Conservation (phyloP, 2,329 filamentous ascomycete species). For the Dactylonectria macrodidyma region DNA sequence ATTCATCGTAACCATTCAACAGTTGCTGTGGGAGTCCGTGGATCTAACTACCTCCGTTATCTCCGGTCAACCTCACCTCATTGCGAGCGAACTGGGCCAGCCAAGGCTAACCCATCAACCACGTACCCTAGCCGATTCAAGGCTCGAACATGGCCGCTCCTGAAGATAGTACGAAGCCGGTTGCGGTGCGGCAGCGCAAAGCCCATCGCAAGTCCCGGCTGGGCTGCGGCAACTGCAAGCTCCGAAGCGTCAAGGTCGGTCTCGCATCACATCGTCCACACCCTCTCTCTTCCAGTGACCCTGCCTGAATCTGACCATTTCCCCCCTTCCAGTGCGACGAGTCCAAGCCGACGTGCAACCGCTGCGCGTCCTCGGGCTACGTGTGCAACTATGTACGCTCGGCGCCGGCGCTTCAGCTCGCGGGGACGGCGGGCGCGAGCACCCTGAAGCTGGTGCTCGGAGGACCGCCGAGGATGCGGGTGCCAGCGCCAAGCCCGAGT, state of each 20-base stretch:
- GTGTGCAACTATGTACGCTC: constrained; percentile 61
- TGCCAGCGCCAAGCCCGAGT: constrained; percentile 8
- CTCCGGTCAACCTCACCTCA: neutral
- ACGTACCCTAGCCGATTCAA: neutral
- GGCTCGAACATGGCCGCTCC: constrained; percentile 23
- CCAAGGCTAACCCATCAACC: neutral
- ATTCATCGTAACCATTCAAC: neutral
- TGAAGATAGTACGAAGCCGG: constrained; percentile 16
- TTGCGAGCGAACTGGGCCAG: neutral
- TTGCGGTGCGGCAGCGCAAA: constrained; percentile 48
- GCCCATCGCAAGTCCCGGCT: constrained; percentile 67
- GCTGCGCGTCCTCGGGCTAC: constrained; percentile 63
- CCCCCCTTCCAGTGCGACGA: constrained; percentile 66
- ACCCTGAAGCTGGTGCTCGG: constrained; percentile 34
- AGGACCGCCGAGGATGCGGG: constrained; percentile 19
- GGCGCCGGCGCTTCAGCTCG: constrained; percentile 40
- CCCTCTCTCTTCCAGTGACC: neutral
- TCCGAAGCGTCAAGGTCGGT: constrained; percentile 66
- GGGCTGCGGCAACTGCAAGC: constrained; percentile 71
- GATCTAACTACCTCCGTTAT: neutral
- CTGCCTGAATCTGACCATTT: constrained; percentile 23
- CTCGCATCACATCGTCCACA: neutral
- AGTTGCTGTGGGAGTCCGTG: neutral
- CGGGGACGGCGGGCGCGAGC: constrained; percentile 30
- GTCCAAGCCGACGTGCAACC: constrained; percentile 62